Evolutionary conservation across 2,329 filamentous ascomycete genomes (phyloP), one percentile per base, ranked within the genome.

Genomic region (Truncatella angustata): DNA sequence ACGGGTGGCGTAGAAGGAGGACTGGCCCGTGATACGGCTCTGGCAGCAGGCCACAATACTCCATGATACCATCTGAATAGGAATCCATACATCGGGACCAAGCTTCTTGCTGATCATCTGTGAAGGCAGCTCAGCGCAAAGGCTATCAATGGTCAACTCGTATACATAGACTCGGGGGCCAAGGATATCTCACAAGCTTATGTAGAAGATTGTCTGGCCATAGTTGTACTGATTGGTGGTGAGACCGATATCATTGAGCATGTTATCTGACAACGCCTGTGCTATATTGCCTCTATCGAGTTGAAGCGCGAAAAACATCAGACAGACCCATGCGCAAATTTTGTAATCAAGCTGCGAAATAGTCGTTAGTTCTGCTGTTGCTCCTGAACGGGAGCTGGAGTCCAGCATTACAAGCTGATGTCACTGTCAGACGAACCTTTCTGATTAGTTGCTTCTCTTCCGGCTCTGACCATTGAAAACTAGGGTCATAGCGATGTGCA

Each of bases 281-380:
- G 61, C 57, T 48, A 77, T 72, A 51, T 77, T 77, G n/a, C 70
- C 70, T 28, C 73, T 62, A 57, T 80, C 75, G 16, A 81, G 66
- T 46, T 82, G 74, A 2, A 81, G 64, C 0, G 76, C 74, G 51
- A 80, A 77, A 64, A 80, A 80, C 69, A 79, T 79, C 18, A 81
- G 59, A 56, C 79, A 81, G 0, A 76, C 73, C 72, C 76, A 81
- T 0, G 70, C 60, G 48, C 73, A 77, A 36, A 82, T 78, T 28
- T 70, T 71, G 54, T 71, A 71, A 54, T 82, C 78, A 37, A 81
- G 43, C 52, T 54, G 34, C 2, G 12, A 20, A 20, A 20, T 44
- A 10, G 24, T n/a, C 40, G 24, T 44, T 10, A 44, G n/a, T 7
- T 44, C 40, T 9, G 14, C 5, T n/a, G 10, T 16, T n/a, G 24